Evolutionary conservation across 176 grass and related monocot genomes (phyloP), one percentile per base, ranked within the genome.

Genomic region (sorghum (Sorghum bicolor)): DNA sequence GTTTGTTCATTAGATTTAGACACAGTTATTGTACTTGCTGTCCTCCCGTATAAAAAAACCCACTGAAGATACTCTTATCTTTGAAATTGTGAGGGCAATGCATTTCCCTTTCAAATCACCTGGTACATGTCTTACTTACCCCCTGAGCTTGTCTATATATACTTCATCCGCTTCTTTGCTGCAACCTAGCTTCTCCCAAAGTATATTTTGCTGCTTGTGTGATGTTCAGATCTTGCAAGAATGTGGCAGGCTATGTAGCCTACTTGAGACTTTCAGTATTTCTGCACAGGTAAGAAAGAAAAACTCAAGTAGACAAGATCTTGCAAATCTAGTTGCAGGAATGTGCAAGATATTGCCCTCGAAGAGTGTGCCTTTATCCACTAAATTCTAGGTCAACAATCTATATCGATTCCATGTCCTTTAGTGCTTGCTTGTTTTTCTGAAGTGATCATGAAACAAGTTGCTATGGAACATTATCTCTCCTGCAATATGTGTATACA

Each of bases 331-430:
- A 82, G 60, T 75, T 78, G 83, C 55, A 64, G 68, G 50, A 86
- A 74, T 76, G n/a, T 50, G 50, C 74, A 69, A 74, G 80, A 83
- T 64, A 30, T 83, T 83, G 28, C 67, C 74, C 68, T 90, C 14
- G 80, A 86, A 79, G 58, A 53, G 84, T 52, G 80, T 90, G 84
- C 84, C 84, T 69, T 75, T 75, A 80, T 90, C 75, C 75, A 83
- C 83, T 90, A 83, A 90, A 87, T 83, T 75, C 75, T 63, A 75
- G 32, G 89, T 87, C 89, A 87, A 80, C 53, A 75, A 45, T 87
- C 61, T 79, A 80, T 31, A 83, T 60, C 1, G 30, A 80, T 83
- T 80, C 69, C 84, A 83, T 79, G 30, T 8, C 60, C 84, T 69
- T 38, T 44, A 63, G 62, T 41, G 40, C 60, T 37, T 67, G 30